Evolutionary conservation across 306 rosid species (phyloP).

Genomic region (Prunus armeniaca): DNA sequence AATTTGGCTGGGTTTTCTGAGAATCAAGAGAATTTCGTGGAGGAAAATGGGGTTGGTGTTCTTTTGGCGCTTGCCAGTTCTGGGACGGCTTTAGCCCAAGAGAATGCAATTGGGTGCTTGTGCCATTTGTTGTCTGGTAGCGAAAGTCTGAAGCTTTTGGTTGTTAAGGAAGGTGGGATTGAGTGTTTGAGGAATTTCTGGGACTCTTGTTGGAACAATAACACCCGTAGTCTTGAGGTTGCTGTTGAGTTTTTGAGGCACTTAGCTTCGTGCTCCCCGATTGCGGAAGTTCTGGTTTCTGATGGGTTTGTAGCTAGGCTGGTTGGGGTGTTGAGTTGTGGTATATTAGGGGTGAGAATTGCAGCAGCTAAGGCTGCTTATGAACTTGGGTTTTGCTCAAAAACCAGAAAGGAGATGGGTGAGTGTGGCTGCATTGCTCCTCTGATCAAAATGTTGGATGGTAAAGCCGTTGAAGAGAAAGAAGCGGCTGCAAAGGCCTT

Average conservation of each 20-base stretch:
- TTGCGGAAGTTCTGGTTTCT: conserved; percentile 57
- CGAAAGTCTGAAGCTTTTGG: conserved; percentile 49
- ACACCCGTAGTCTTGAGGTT: conserved; percentile 55
- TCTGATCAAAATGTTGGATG: conserved; percentile 83
- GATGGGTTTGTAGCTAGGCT: conserved; percentile 60
- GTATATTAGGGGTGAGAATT: conserved; percentile 67
- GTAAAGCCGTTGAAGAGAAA: conserved; percentile 80
- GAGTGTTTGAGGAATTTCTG: conserved; percentile 74
- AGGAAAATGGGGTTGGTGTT: conserved; percentile 67
- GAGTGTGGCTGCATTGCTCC: conserved; percentile 60
- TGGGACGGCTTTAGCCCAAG: conserved; percentile 68
- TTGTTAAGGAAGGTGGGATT: conserved; percentile 69
- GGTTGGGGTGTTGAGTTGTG: conserved; percentile 53
- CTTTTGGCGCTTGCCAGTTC: conserved; percentile 63
- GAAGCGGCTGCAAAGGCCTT: conserved; percentile 76
- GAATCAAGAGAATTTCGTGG: conserved; percentile 59
- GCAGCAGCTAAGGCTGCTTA: conserved; percentile 63
- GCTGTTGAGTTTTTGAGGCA: conserved; percentile 62
- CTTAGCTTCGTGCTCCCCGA: conserved; percentile 40
- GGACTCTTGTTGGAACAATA: conserved; percentile 46
- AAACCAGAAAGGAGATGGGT: conserved; percentile 73
- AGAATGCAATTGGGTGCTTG: conserved; percentile 76
- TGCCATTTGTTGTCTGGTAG: conserved; percentile 59
- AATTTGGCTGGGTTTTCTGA: conserved; percentile 61
- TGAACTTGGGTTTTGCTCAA: conserved; percentile 59